Conservation (phyloP, 2,329 filamentous ascomycete genomes). For the Chaetomium sp. region DNA sequence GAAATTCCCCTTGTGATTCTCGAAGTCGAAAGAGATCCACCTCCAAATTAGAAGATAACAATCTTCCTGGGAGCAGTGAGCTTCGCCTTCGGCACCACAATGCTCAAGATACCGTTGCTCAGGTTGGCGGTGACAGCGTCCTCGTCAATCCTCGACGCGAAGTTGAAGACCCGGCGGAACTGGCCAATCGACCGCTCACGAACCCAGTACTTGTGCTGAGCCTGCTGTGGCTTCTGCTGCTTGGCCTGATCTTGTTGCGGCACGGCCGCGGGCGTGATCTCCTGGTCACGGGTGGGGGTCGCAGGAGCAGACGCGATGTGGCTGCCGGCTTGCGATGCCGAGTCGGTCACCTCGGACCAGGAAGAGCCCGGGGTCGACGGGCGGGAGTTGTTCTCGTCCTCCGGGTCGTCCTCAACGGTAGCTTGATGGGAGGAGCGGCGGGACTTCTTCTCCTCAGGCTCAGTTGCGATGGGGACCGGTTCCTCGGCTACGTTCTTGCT, state of each 20-base stretch:
- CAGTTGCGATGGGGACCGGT: not conserved
- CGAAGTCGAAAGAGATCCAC: no score
- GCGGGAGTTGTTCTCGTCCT: conserved; percentile 21
- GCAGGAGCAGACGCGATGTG: not conserved
- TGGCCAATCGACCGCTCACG: conserved; percentile 60
- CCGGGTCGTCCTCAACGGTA: conserved; percentile 58
- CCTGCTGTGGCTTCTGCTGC: conserved; percentile 11
- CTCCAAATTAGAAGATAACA: conserved; percentile 28
- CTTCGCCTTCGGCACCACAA: conserved; percentile 60
- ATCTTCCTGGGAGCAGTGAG: conserved; percentile 52
- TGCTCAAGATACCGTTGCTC: conserved; percentile 58
- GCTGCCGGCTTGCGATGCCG: not conserved
- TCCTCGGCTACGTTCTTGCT: conserved; percentile 27
- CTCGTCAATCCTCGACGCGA: conserved; percentile 58
- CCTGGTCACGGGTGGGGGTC: not conserved
- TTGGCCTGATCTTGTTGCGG: conserved; percentile 22
- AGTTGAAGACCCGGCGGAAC: conserved; percentile 63
- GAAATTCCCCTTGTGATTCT: no score
- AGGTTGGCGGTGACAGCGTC: conserved; percentile 55
- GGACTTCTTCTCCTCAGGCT: not conserved
- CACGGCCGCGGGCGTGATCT: not conserved
- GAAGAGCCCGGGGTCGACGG: not conserved
- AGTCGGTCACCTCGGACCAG: not conserved
- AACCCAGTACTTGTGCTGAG: conserved; percentile 56
- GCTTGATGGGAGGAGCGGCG: conserved; percentile 41